Base-by-base conservation (phyloP, 441 rosid species). In the Populus hybrid region DNA sequence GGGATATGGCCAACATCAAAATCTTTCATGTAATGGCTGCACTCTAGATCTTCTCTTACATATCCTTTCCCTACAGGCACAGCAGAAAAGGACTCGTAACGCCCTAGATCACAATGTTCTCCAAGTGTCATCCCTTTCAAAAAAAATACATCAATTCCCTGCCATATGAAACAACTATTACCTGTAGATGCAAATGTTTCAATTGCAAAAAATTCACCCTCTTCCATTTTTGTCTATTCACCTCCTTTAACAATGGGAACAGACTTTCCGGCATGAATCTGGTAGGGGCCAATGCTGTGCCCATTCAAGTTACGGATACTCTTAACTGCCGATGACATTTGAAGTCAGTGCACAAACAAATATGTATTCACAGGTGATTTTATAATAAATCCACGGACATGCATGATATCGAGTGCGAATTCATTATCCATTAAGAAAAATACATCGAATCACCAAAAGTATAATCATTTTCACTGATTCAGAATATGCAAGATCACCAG, bases 221-320 rank as follows among this genome's bases (percentile, higher is more conserved):
- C 98, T 87, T 96, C 98, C 98, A 94, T 93, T 82, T 94, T 96
- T 70, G 96, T 93, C 81, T 93, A 98, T 89, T 94, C 98, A 59
- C 99, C 99, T 75, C 98, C 97, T 87, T 94, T 96, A 64, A 94
- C 98, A 38, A 91, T 90, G 38, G 98, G 99, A 76, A 96, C 98
- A 4, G 93, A 92, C 87, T 96, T 96, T 57, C 93, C 97, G 74
- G 97, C 97, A 86, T 94, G 99, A 81, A 96, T 94, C 83, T 92
- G 99, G 73, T 94, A 94, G 0, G 87, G 92, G 68, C 97, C 98
- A 14, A 94, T 89, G 89, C 97, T 92, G 74, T 94, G 99, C 59
- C 98, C 99, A 83, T 90, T 93, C 92, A 94, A 84, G 85, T 94
- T 94, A 40, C 97, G 81, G 79, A 94, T 90, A 73, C 99, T 93